Percentiles rank a stretch among this genome's conserved stretches.
These are phyloP conservation scores for Gigaspora rosea DNA, from an alignment of 192 early-diverging fungal species.

Conservation along the genomic window DNA sequence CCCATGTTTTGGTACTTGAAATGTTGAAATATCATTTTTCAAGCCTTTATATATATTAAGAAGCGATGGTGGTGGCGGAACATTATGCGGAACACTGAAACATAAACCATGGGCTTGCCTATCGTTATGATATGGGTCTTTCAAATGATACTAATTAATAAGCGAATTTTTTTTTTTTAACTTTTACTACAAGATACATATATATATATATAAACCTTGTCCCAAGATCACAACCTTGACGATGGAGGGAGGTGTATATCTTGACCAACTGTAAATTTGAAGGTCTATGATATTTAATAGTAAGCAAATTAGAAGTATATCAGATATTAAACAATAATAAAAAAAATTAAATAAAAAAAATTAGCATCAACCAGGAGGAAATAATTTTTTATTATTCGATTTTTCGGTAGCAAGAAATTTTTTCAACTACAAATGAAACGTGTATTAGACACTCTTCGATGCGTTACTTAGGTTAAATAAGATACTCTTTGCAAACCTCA, in stretches of 20 bases:
- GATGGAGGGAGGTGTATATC: conserved; percentile 63
- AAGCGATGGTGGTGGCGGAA: conserved; percentile 82
- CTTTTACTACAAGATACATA: background rate
- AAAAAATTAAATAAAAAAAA: background rate
- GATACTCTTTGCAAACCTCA: conserved; percentile 42
- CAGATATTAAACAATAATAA: background rate
- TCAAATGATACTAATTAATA: conserved; percentile 4
- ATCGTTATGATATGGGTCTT: conserved; percentile 71
- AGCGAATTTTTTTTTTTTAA: background rate
- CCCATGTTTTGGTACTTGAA: conserved; percentile 74
- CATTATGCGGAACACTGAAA: conserved; percentile 84
- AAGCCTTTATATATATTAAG: conserved; percentile 90
- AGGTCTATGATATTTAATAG: conserved; percentile 31
- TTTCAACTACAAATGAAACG: conserved; percentile 60
- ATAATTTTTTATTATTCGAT: conserved; percentile 56
- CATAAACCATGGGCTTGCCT: conserved; percentile 73
- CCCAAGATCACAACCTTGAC: conserved; percentile 92
- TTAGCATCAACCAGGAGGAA: conserved; percentile 57
- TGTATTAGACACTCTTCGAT: background rate
- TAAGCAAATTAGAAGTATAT: background rate
- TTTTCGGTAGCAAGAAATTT: conserved; percentile 62
- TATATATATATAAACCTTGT: conserved; percentile 60
- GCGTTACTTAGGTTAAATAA: background rate
- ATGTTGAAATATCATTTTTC: conserved; percentile 68
- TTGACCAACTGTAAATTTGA: conserved; percentile 85